Evolutionary conservation across 1,139 yeast genomes (phyloP).

Genomic region (Lodderomyces beijingensis): DNA sequence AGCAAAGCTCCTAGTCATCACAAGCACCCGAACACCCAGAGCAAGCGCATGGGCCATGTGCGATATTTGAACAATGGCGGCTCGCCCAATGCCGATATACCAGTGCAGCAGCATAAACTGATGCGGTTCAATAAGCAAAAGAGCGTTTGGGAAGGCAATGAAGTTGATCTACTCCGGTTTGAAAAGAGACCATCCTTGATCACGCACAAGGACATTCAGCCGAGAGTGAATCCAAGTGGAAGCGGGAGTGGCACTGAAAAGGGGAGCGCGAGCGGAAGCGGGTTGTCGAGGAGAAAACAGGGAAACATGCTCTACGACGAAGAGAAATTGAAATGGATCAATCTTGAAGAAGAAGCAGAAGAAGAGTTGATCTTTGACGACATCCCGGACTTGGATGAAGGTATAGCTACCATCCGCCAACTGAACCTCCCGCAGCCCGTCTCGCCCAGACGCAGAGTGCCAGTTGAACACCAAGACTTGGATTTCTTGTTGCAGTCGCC

Average conservation of each 20-base stretch:
- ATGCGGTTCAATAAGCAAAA: conserved; percentile 56
- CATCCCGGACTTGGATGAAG: conserved; percentile 35
- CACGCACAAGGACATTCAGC: conserved; percentile 23
- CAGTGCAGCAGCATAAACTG: conserved; percentile 13
- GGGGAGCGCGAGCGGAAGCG: not conserved
- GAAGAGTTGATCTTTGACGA: conserved; percentile 44
- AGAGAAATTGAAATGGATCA: conserved; percentile 54
- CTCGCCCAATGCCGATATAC: conserved; percentile 6
- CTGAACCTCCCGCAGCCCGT: conserved; percentile 8
- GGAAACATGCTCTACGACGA: conserved; percentile 60
- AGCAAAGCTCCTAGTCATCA: conserved; percentile 7
- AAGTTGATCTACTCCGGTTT: conserved; percentile 49
- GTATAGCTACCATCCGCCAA: conserved; percentile 7
- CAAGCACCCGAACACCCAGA: not conserved
- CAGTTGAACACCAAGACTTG: not conserved
- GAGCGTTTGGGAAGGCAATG: conserved; percentile 68
- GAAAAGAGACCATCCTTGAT: conserved; percentile 39
- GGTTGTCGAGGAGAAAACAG: conserved; percentile 3
- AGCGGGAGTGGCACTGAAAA: not conserved
- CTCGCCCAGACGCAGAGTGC: conserved; percentile 12
- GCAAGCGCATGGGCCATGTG: conserved; percentile 28
- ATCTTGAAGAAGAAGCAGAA: conserved; percentile 29
- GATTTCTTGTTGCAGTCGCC: conserved; percentile 10
- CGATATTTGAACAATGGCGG: conserved; percentile 23
- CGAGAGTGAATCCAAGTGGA: not conserved